Base-by-base conservation (phyloP, 345 rosid genomes). In the Eucalyptus curtisii region DNA sequence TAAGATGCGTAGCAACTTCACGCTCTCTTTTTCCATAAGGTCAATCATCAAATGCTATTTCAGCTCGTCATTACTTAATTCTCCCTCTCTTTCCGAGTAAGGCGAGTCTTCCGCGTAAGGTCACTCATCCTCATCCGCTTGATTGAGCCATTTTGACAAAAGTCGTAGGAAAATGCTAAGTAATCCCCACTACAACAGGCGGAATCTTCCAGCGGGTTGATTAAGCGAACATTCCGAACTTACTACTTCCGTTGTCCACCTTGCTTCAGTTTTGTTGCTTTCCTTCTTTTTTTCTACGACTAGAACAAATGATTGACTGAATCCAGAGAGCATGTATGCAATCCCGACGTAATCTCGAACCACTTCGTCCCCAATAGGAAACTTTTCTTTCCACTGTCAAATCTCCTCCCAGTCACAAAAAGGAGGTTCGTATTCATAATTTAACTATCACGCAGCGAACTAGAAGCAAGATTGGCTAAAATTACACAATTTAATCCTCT, bases 11-110 rank as follows among this genome's bases (percentile, higher is more conserved):
- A n/a, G 22, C 19, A 31, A 66, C 79, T 31, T 66, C 12, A 7
- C 11, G 2, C 2, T 15, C 1, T 64, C 40, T 64, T 64, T 64
- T 4, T 4, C 2, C 10, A 2, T 64, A 14, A 8, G 17, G 10
- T 68, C 24, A 7, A 0, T 66, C 22, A 68, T 68, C 13, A 1
- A 66, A 31, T 3, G 3, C 40, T 22, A 14, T n/a, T 66, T 7
- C 40, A 66, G 22, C 22, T 64, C 7, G 3, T 64, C 71, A 64
- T 64, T 64, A 3, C 4, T 64, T 14, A 25, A 6, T 40, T n/a
- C 40, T n/a, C 20, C 17, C 79, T n/a, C 1, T 15, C 79, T 66
- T 19, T 55, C 61, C 6, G 13, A 9, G 16, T 55, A 24, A 55
- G 13, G 61, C 3, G 6, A 55, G 16, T 2, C 61, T 55, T 59